A percentile compares a stretch with the other conserved stretches of the same genome.
These are phyloP conservation scores for Tremellales sp. DNA, from an alignment of 1,284 basidiomycete genomes.

Conservation along the genomic window DNA sequence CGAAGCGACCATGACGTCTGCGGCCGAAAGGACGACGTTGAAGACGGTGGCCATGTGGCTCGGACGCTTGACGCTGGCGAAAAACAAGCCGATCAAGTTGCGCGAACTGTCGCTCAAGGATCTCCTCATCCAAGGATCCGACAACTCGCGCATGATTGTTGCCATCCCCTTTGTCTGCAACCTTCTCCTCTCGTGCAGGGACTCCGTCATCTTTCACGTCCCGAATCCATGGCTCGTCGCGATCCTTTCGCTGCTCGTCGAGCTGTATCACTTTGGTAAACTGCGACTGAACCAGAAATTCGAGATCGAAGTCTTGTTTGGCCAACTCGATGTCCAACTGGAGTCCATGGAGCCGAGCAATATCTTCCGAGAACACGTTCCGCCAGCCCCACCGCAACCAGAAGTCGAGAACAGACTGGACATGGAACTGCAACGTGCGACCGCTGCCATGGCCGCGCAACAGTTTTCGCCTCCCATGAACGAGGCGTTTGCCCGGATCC, in stretches of 20 bases:
- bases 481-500: constrained; percentile 42
- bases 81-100: constrained; percentile 87
- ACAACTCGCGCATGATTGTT: constrained; percentile 83
- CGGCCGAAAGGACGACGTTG: constrained; percentile 77
- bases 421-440: constrained; percentile 37
- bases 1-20: constrained; percentile 80
- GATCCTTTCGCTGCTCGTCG: constrained; percentile 83
- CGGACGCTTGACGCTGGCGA: constrained; percentile 86
- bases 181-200: constrained; percentile 83
- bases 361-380: constrained; percentile 56
- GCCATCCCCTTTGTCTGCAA: constrained; percentile 99
- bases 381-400: constrained; percentile 41
- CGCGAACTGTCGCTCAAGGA: constrained; percentile 96
- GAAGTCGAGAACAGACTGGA: constrained; percentile 40
- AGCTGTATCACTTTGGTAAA: constrained; percentile 95
- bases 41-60: constrained; percentile 97
- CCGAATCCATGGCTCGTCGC: constrained; percentile 99
- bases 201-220: constrained; percentile 86
- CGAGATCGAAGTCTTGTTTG: constrained; percentile 97
- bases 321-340: constrained; percentile 81
- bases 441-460: constrained; percentile 28
- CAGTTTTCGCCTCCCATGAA: constrained; percentile 27
- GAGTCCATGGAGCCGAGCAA: constrained; percentile 80
- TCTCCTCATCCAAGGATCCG: constrained; percentile 90
- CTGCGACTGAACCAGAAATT: constrained; percentile 97